Conservation (phyloP, 106 monocot species). For the Dioscorea alata region DNA sequence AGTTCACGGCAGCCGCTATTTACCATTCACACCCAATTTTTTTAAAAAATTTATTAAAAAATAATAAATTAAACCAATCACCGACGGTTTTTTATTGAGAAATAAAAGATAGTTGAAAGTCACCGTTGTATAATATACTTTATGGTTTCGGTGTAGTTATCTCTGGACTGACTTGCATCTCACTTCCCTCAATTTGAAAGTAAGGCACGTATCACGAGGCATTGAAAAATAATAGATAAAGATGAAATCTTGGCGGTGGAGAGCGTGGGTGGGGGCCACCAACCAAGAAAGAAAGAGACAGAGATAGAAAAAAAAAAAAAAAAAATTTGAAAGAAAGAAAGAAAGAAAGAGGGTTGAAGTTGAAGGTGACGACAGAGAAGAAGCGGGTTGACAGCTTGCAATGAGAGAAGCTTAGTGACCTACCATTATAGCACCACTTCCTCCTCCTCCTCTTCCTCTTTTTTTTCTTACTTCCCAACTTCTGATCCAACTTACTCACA, state of each 20-base stretch:
- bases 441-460: no score
- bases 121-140: not conserved
- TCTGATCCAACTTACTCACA: slow-evolving; percentile 3
- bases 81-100: not conserved
- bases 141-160: not conserved
- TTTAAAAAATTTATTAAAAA: no score
- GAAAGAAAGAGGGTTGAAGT: slow-evolving; percentile 10
- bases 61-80: not conserved
- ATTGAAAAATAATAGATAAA: not conserved
- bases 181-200: not conserved
- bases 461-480: no score
- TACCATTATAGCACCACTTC: slow-evolving; percentile 13
- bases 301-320: not conserved
- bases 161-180: not conserved
- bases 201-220: not conserved
- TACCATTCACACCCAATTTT: no score
- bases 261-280: not conserved
- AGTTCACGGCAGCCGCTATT: no score
- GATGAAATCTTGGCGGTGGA: slow-evolving; percentile 1
- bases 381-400: slow-evolving; percentile 49
- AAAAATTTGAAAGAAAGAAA: slow-evolving; percentile 1
- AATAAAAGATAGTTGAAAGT: not conserved
- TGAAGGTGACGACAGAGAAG: slow-evolving; percentile 51
- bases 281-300: slow-evolving; percentile 9
- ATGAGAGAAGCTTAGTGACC: slow-evolving; percentile 45